These are phyloP conservation scores for Fusarium temperatum DNA, from an alignment of 2,329 filamentous ascomycete genomes.

Conservation along the genomic window DNA sequence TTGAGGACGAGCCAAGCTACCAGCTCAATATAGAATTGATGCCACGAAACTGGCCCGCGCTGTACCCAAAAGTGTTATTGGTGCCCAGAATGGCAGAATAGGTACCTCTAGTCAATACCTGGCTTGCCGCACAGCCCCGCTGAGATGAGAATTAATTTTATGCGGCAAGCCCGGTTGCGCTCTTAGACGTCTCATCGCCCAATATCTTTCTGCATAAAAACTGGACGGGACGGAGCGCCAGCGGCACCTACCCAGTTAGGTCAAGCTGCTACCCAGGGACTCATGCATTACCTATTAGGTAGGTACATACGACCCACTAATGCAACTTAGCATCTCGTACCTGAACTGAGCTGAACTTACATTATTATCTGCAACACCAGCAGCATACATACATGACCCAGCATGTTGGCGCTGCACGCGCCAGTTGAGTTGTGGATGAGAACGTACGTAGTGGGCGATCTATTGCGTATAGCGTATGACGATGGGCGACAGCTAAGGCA, in stretches of 20 bases:
- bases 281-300: constrained; percentile 1
- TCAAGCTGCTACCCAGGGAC: background rate
- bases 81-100: constrained; percentile 7
- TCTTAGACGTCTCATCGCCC: constrained; percentile 22
- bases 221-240: constrained; percentile 30
- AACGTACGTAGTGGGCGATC: constrained; percentile 22
- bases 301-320: constrained; percentile 1
- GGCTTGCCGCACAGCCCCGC: constrained; percentile 22
- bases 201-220: constrained; percentile 31
- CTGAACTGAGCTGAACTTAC: constrained; percentile 26
- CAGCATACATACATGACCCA: constrained; percentile 12
- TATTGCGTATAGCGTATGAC: constrained; percentile 32
- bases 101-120: background rate
- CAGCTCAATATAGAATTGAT: constrained; percentile 13
- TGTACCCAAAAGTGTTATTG: constrained; percentile 5
- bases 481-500: constrained; percentile 13
- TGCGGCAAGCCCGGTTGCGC: constrained; percentile 40
- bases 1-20: background rate
- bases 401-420: constrained; percentile 13
- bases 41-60: constrained; percentile 16
- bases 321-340: constrained; percentile 22
- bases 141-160: constrained; percentile 38
- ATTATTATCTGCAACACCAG: constrained; percentile 18
- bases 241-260: constrained; percentile 38
- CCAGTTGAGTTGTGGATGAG: constrained; percentile 33